phyloP scores from a whole-genome alignment of 805 yeast species.

The Priceomyces medius region DNA sequence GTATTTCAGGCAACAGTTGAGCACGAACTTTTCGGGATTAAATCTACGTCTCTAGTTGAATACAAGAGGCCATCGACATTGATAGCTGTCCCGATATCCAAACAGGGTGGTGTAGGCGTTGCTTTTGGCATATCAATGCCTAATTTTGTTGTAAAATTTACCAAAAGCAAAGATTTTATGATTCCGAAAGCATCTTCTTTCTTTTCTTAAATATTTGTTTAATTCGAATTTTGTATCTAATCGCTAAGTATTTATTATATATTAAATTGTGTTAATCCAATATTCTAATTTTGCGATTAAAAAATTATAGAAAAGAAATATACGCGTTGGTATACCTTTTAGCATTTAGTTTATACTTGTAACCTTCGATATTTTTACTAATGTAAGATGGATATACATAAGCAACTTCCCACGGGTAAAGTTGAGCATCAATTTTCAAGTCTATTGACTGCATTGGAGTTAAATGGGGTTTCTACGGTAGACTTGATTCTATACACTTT shows the following conservation, averaged over 20 bases:
- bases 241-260: no score
- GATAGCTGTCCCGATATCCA: conserved; percentile 31
- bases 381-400: conserved; percentile 23
- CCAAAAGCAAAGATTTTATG: conserved; percentile 30
- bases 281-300: no score
- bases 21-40: conserved; percentile 13
- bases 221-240: no score
- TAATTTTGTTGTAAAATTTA: conserved; percentile 20
- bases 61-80: conserved; percentile 13
- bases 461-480: conserved; percentile 25
- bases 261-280: no score
- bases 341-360: no score
- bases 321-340: no score
- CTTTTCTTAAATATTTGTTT: no score
- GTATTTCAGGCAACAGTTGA: conserved; percentile 14
- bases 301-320: no score
- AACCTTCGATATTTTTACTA: no score
- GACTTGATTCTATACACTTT: conserved; percentile 22
- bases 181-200: conserved; percentile 18
- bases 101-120: conserved; percentile 35
- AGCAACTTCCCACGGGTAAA: conserved; percentile 17
- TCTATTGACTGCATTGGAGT: conserved; percentile 15
- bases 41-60: conserved; percentile 10
- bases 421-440: conserved; percentile 13
- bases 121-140: conserved; percentile 29